Base-by-base conservation (phyloP, 768 basidiomycete species). In the Lanmaoa pseudosensibilis region DNA sequence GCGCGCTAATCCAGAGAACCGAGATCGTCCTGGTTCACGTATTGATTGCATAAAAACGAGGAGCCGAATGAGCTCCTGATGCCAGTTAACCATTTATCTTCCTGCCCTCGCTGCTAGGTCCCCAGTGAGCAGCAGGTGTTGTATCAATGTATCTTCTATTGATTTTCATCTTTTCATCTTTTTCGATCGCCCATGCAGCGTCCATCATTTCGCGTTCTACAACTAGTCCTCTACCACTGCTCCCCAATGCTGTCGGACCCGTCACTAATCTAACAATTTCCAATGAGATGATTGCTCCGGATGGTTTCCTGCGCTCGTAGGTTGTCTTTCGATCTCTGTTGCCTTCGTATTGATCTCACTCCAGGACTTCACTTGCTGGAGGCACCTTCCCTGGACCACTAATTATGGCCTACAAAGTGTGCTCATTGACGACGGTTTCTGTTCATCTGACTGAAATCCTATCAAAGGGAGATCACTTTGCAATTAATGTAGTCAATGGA, bases 371-470 rank as follows among this genome's bases (percentile, higher is more conserved):
- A 15, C 56, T 81, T 40, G 77, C 78, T 30, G 76, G 72, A n/a
- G 78, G 78, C 4, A 71, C 65, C 9, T 78, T 78, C 50, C 82
- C 79, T 10, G 81, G 78, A 4, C 78, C 80, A 0, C 60, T 80
- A n/a, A 75, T 82, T 49, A 23, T 39, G 50, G 67, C 62, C 13
- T 40, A 67, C n/a, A 82, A 81, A 60, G 68, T 63, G 30, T 46
- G 49, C 27, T 23, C 21, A 7, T 16, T 43, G 5, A 38, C 8
- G 5, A n/a, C 6, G 2, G 4, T 44, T 10, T 3, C 10, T 30
- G 19, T 11, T 44, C 27, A 8, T 41, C 19, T 40, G 16, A 34
- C 44, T 60, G 25, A 55, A 34, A n/a, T 25, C n/a, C 19, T n/a
- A 50, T 48, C 15, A 40, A 50, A 81, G 78, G 77, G 78, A 10